Percentiles rank a stretch among this genome's conserved stretches.
These are phyloP conservation scores for Phytophthora sansomeana DNA, from an alignment of 352 stramenopile genomes.

Conservation along the genomic window DNA sequence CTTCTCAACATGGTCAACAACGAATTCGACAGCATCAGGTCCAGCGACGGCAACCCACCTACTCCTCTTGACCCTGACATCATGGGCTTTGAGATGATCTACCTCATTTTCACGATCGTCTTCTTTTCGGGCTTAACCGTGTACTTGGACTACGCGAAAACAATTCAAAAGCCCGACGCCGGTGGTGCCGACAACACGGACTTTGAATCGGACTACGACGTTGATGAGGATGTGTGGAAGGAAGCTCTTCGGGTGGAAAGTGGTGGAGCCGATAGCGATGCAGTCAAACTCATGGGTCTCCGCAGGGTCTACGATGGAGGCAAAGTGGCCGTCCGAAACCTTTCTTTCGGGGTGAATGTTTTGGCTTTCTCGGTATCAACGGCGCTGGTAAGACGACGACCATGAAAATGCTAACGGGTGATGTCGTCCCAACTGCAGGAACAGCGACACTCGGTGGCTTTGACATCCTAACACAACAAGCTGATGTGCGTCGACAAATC, in stretches of 20 bases:
- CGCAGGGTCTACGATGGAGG: constrained; percentile 60
- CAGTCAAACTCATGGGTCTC: constrained; percentile 45
- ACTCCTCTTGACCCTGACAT: constrained; percentile 64
- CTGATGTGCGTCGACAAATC: constrained; percentile 78
- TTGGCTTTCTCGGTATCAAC: constrained; percentile 96
- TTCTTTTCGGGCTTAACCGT: constrained; percentile 39
- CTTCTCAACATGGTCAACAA: constrained; percentile 53
- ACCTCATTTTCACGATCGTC: constrained; percentile 46
- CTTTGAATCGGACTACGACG: constrained; percentile 40
- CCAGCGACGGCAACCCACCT: constrained; percentile 46
- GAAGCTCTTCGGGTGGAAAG: constrained; percentile 47
- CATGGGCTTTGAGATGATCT: constrained; percentile 72
- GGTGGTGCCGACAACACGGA: constrained; percentile 33
- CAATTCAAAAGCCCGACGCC: constrained; percentile 44
- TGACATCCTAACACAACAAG: constrained; percentile 79
- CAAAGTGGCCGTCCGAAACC: constrained; percentile 81
- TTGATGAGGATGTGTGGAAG: constrained; percentile 52
- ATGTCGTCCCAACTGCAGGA: constrained; percentile 70
- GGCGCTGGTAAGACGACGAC: constrained; percentile 96
- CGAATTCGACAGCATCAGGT: constrained; percentile 37
- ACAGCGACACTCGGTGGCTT: constrained; percentile 66
- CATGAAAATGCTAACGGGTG: constrained; percentile 96
- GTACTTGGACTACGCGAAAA: constrained; percentile 52
- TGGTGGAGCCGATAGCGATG: constrained; percentile 43
- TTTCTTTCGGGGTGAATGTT: constrained; percentile 94